Conservation (phyloP, 352 stramenopile species). For the Plasmopara viticola region DNA sequence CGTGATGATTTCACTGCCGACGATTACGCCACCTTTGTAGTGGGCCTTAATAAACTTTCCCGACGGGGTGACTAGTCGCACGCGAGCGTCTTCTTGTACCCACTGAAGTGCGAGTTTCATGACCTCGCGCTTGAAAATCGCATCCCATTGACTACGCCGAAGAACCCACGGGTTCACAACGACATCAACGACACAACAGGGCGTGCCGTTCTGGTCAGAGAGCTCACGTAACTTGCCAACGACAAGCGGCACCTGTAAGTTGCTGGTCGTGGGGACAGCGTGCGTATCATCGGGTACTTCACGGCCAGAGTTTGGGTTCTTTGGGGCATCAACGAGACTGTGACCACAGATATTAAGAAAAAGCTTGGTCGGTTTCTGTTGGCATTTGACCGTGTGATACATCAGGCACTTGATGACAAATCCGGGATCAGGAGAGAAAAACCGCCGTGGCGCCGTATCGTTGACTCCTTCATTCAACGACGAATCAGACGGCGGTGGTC, state of each 20-base stretch:
- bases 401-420: constrained; percentile 77
- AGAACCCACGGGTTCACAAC: constrained; percentile 79
- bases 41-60: constrained; percentile 82
- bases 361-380: constrained; percentile 60
- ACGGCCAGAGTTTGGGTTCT: constrained; percentile 63
- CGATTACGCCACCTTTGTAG: constrained; percentile 69
- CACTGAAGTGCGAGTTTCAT: constrained; percentile 75
- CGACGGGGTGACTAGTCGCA: constrained; percentile 29
- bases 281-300: constrained; percentile 54
- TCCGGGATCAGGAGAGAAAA: constrained; percentile 60
- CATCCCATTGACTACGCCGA: constrained; percentile 62
- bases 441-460: constrained; percentile 21
- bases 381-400: constrained; percentile 45
- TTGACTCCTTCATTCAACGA: constrained; percentile 3
- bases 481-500: constrained; percentile 27
- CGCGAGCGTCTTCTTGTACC: constrained; percentile 60
- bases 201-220: constrained; percentile 33
- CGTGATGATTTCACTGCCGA: constrained; percentile 63
- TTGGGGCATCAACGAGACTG: constrained; percentile 59
- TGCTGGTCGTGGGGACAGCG: constrained; percentile 62
- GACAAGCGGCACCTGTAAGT: constrained; percentile 66
- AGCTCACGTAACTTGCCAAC: constrained; percentile 54
- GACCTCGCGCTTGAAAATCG: constrained; percentile 75
- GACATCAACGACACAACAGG: constrained; percentile 52
- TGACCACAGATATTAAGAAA: constrained; percentile 80